phyloP scores from a whole-genome alignment of 2,329 filamentous ascomycete species.

The Fusarium papillatum region DNA sequence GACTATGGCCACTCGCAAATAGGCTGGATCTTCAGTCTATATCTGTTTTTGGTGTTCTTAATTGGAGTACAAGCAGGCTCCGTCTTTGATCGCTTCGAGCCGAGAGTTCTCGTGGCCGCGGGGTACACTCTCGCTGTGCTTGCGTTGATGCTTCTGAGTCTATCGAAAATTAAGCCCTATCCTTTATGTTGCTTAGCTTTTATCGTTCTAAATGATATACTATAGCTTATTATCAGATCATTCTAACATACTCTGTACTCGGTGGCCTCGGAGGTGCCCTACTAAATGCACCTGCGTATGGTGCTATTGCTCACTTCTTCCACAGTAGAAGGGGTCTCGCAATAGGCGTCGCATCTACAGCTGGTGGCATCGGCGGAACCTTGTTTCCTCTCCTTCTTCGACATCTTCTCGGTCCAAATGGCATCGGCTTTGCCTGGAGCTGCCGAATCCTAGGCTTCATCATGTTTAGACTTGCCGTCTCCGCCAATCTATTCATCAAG shows the following conservation, averaged over 20 bases:
- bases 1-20: background rate
- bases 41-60: background rate
- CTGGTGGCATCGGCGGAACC: background rate
- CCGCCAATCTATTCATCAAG: background rate
- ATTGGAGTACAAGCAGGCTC: background rate
- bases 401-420: background rate
- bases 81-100: background rate
- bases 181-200: background rate
- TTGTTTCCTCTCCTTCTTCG: background rate
- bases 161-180: background rate
- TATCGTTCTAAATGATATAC: background rate
- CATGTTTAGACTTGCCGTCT: background rate
- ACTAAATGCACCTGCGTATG: background rate
- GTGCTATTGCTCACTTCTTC: background rate
- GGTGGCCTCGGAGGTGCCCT: background rate
- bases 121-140: background rate
- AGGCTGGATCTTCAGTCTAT: background rate
- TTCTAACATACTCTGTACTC: background rate
- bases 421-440: background rate
- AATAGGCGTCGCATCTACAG: background rate
- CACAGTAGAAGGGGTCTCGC: background rate
- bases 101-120: background rate
- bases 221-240: background rate
- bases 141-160: background rate
- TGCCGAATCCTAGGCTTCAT: background rate